Evolutionary conservation across 805 yeast genomes (phyloP), one percentile per base, ranked within the genome.

Genomic region (Candida nitratophila): DNA sequence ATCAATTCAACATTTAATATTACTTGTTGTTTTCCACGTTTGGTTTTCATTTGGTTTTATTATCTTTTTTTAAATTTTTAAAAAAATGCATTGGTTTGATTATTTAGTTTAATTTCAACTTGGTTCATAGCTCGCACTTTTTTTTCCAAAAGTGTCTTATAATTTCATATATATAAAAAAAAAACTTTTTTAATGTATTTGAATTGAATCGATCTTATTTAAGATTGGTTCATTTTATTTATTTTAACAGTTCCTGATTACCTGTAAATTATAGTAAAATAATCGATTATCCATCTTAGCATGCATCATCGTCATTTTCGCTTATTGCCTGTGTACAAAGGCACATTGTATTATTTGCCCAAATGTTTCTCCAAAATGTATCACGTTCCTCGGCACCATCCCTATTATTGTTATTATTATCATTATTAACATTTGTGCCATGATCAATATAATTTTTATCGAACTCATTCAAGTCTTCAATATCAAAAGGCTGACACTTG

Each of bases 81-180:
- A n/a, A 4, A n/a, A 5, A 17, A n/a, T 6, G 4, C 3, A 16
- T n/a, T 6, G 35, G 4, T 29, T 29, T 29, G 35, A 5, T 32
- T 19, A 34, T 16, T 34, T 19, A n/a, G n/a, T 34, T 34, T 34
- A 19, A 16, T 19, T 34, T 34, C 37, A 34, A 7, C 17, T 34
- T 34, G 37, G 37, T 34, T 34, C 37, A 17, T 19, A 34, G 37
- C 37, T 34, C 37, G 24, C 37, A 34, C 37, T 34, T 34, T 34
- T n/a, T n/a, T 32, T 10, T 19, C 24, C 24, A 34, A 34, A 34
- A 34, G 37, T 34, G 37, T 34, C 24, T 17, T 19, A 10, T 7
- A 7, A n/a, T n/a, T 33, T n/a, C 21, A 9, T 16, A 16, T 33
- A n/a, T n/a, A 33, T n/a, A 9, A 16, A 34, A 34, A 34, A 34